Conservation (phyloP, 1,139 yeast species). For the Suhomyces coccinellae region DNA sequence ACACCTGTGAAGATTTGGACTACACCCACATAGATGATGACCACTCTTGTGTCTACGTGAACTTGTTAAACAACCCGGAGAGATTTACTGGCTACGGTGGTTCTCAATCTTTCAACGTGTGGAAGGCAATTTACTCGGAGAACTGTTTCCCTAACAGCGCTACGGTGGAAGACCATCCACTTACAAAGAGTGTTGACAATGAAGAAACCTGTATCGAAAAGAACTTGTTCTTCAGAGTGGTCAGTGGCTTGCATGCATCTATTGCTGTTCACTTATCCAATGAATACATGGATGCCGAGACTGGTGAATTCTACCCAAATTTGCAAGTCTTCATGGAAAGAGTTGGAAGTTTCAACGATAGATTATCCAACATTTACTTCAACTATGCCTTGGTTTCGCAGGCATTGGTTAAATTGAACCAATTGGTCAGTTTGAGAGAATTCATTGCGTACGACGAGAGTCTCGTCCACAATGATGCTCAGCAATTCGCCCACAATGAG, state of each 20-base stretch:
- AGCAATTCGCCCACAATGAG: constrained; percentile 27
- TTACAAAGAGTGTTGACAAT: constrained; percentile 34
- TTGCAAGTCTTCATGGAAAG: constrained; percentile 79
- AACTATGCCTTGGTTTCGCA: constrained; percentile 87
- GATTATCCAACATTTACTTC: constrained; percentile 86
- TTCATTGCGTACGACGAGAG: constrained; percentile 28
- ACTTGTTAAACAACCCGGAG: constrained; percentile 87
- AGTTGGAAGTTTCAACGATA: constrained; percentile 86
- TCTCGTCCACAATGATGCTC: constrained; percentile 40
- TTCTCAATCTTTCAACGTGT: constrained; percentile 83
- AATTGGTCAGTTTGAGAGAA: constrained; percentile 30
- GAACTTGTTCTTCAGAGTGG: constrained; percentile 78
- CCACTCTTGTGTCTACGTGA: constrained; percentile 72
- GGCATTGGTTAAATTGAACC: constrained; percentile 65
- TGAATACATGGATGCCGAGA: constrained; percentile 72
- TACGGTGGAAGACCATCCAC: constrained; percentile 25
- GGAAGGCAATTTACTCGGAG: constrained; percentile 91
- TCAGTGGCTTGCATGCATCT: constrained; percentile 95
- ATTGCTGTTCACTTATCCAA: constrained; percentile 91
- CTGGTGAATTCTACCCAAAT: constrained; percentile 84
- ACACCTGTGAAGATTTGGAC: constrained; percentile 41
- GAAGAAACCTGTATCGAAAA: constrained; percentile 75
- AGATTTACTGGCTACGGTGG: constrained; percentile 97
- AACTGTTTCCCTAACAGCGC: constrained; percentile 71
- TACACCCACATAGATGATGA: constrained; percentile 66